Evolutionary conservation across 257 asterid species (phyloP).

Genomic region (Misopates orontium): DNA sequence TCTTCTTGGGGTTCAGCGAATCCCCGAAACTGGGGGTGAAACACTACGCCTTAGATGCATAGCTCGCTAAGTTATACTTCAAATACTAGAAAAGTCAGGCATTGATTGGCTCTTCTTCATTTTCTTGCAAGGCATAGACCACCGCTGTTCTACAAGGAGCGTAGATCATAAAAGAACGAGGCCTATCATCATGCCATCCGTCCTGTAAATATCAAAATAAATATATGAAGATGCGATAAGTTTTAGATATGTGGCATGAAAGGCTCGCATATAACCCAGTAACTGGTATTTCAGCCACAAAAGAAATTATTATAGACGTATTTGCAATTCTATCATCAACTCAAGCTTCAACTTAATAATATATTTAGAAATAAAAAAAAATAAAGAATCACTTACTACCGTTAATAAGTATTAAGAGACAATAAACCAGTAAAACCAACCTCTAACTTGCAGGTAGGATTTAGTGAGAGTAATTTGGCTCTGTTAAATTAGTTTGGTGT

Average conservation of each 20-base stretch:
- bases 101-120: constrained; percentile 8
- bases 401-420: not conserved
- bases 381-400: not conserved
- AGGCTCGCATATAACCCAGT: too few species aligned
- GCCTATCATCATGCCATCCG: constrained; percentile 65
- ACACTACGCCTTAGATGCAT: not conserved
- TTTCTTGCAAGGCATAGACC: constrained; percentile 55
- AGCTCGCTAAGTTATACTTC: not conserved
- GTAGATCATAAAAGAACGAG: constrained; percentile 71
- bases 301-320: not conserved
- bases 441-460: not conserved
- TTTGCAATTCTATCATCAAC: not conserved
- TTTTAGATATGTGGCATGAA: too few species aligned
- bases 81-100: not conserved
- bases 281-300: not conserved
- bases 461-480: too few species aligned
- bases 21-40: not conserved
- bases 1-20: constrained; percentile 11
- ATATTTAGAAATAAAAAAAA: too few species aligned
- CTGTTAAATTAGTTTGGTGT: too few species aligned
- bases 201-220: constrained; percentile 51
- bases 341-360: not conserved
- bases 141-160: constrained; percentile 92
- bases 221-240: not conserved
- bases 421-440: not conserved